phyloP scores from a whole-genome alignment of 208 protist species.

The Leishmania tropica region DNA sequence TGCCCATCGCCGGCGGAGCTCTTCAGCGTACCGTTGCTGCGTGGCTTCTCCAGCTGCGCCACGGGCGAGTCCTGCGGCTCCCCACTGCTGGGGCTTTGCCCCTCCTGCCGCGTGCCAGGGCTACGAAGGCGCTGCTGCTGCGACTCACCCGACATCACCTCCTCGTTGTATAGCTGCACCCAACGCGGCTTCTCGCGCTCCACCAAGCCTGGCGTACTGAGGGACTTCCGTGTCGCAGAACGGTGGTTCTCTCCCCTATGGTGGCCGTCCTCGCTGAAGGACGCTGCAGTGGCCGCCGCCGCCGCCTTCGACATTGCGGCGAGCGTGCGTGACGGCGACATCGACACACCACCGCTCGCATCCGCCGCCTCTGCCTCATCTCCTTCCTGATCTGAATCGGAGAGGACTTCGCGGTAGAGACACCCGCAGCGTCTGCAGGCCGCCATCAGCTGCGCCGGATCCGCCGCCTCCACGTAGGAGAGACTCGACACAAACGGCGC shows the following conservation, averaged over 20 bases:
- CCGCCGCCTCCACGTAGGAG: conserved; percentile 80
- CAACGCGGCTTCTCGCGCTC: conserved; percentile 42
- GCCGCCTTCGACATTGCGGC: background rate
- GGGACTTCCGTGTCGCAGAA: background rate
- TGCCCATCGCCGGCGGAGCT: background rate
- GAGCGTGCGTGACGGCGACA: background rate
- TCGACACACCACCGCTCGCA: background rate
- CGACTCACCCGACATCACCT: conserved; percentile 22
- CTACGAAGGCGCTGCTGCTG: background rate
- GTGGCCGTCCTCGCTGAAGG: conserved; percentile 10
- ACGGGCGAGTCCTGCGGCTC: background rate
- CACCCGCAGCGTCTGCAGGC: conserved; percentile 76
- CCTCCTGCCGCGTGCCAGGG: conserved; percentile 4
- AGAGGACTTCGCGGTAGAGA: conserved; percentile 47
- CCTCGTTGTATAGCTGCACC: conserved; percentile 45
- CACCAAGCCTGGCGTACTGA: background rate
- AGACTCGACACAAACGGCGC: conserved; percentile 67
- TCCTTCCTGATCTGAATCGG: conserved; percentile 3
- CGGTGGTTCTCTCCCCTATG: background rate
- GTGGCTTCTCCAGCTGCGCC: background rate
- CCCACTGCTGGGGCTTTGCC: conserved; percentile 11
- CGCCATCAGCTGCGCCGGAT: conserved; percentile 65
- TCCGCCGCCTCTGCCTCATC: background rate
- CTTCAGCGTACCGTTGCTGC: background rate
- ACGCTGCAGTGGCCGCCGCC: background rate